Percentiles rank a stretch among this genome's conserved stretches.
phyloP scores from a whole-genome alignment of 257 asterid species.

The Salvia miltiorrhiza region DNA sequence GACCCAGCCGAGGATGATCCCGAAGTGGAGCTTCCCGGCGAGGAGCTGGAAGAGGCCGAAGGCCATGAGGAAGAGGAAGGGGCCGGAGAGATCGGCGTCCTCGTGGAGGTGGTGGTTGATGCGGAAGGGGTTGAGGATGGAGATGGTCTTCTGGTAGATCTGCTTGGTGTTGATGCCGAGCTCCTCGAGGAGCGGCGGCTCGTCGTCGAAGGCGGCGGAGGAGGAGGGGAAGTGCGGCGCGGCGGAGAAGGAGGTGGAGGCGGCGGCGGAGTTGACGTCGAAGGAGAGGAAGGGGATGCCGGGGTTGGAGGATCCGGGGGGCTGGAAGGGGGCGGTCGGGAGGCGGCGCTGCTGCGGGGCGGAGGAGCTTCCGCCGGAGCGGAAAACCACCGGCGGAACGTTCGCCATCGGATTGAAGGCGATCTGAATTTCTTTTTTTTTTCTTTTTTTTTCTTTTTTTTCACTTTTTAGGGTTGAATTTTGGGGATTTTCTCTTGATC shows the following conservation, averaged over 20 bases:
- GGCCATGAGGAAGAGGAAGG: slow-evolving; percentile 80
- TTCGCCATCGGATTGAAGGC: slow-evolving; percentile 45
- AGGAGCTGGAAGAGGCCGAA: slow-evolving; percentile 81
- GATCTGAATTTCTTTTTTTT: slow-evolving; percentile 22
- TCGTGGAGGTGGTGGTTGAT: slow-evolving; percentile 68
- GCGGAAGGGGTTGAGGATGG: slow-evolving; percentile 54
- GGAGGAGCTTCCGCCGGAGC: slow-evolving; percentile 59
- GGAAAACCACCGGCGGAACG: slow-evolving; percentile 68
- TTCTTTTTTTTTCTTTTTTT: no score
- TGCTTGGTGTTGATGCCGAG: no score
- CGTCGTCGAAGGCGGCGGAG: no score
- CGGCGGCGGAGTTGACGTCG: no score
- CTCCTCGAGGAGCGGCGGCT: no score
- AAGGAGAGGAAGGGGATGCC: no score
- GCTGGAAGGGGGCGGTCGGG: slow-evolving; percentile 74
- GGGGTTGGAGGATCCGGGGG: no score
- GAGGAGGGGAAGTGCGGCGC: no score
- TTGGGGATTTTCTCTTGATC: no score
- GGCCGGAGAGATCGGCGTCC: slow-evolving; percentile 81
- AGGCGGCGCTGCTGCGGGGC: slow-evolving; percentile 57
- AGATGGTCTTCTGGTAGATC: slow-evolving; percentile 64
- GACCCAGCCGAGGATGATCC: slow-evolving; percentile 83
- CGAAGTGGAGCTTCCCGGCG: slow-evolving; percentile 78
- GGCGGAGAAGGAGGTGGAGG: no score
- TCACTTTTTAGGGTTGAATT: no score